Base-by-base conservation (phyloP, 2,329 filamentous ascomycete genomes). In the Eurotiales sp. region DNA sequence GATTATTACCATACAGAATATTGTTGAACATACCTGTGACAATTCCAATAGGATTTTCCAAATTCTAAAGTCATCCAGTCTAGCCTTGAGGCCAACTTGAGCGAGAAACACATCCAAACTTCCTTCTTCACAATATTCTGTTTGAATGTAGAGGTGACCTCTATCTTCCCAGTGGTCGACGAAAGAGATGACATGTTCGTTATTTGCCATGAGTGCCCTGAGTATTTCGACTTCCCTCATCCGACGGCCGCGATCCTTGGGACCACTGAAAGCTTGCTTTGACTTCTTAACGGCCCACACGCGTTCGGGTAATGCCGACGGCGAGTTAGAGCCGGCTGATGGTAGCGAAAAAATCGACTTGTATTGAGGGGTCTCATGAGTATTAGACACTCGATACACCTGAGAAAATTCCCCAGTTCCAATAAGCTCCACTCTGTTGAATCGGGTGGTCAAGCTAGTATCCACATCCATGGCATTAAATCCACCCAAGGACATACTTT, bases 1-100 rank as follows among this genome's bases (percentile, higher is more conserved):
- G 40, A 25, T 14, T 25, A 49, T 3, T 12, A 27, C 48, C 3
- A 19, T 5, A 15, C 3, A 19, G 6, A 37, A 7, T 17, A 34
- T 30, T 7, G 22, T 54, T 41, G 77, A 15, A 44, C 86, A 72
- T 81, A 93, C 90, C 77, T 87, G 75, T 62, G 85, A 81, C 53
- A 96, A 72, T 68, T 99, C 93, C 37, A 96, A 81, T 61, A 97
- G 75, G 52, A 97, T 92, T 75, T 99, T 99, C 90, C 93, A 99
- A 69, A 97, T 96, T 55, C 93, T 83, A 72, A 99, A 99, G 68
- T 97, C 93, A 70, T 99, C 93, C 58, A 99, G 74, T 60, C 92
- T 83, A 42, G 90, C 91, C 65, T 88, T 90, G 55, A 86, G 80
- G 21, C 93, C 93, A 54, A 90, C 83, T 52, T 87, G 82, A n/a